phyloP scores from a whole-genome alignment of 2,329 filamentous ascomycete genomes.

The Cercospora sp. region DNA sequence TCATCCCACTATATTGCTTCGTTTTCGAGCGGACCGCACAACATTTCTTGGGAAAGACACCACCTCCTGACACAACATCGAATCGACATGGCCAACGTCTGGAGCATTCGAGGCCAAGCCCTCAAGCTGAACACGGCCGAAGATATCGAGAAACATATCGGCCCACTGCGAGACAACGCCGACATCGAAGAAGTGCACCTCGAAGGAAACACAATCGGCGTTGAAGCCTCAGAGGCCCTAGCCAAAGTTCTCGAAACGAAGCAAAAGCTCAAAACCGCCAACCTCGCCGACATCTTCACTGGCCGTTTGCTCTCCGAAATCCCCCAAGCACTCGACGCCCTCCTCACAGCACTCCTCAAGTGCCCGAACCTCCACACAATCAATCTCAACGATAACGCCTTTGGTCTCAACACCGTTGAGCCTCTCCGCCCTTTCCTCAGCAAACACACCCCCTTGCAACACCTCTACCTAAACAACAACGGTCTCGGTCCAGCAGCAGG shows the following conservation, averaged over 20 bases:
- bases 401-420: conserved; percentile 90
- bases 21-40: not conserved
- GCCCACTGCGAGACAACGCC: conserved; percentile 67
- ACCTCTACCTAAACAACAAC: conserved; percentile 97
- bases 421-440: conserved; percentile 90
- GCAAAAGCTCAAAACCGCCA: conserved; percentile 71
- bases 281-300: conserved; percentile 97
- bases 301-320: conserved; percentile 91
- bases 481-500: conserved; percentile 90
- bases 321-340: conserved; percentile 78
- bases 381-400: conserved; percentile 97
- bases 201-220: conserved; percentile 87
- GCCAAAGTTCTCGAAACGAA: conserved; percentile 82
- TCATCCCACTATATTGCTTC: not conserved
- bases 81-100: conserved; percentile 65
- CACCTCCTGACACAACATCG: too few species aligned
- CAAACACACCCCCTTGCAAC: conserved; percentile 83
- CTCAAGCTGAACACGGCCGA: conserved; percentile 88
- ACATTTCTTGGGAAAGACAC: not conserved
- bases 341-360: conserved; percentile 83
- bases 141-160: conserved; percentile 82
- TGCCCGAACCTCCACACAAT: conserved; percentile 84
- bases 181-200: conserved; percentile 84
- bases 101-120: conserved; percentile 87
- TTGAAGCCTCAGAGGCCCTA: conserved; percentile 81